Evolutionary conservation across 2,329 filamentous ascomycete species (phyloP).

Genomic region (Phialocephala subalpina): DNA sequence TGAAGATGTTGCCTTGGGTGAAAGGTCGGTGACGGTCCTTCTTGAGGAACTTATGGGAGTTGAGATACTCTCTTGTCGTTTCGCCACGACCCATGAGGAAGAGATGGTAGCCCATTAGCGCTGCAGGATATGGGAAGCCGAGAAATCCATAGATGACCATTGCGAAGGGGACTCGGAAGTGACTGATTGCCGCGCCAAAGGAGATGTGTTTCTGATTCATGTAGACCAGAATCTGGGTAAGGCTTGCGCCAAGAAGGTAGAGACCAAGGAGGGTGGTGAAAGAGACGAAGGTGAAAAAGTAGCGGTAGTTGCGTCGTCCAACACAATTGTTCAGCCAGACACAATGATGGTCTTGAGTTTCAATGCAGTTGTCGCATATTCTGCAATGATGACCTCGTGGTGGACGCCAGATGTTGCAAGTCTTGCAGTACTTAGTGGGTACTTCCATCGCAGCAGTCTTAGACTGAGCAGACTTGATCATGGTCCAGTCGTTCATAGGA

Average conservation of each 20-base stretch:
- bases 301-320: conserved; percentile 95
- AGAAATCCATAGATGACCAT: conserved; percentile 86
- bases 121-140: conserved; percentile 79
- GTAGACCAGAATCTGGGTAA: conserved; percentile 85
- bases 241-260: conserved; percentile 77
- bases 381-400: conserved; percentile 96
- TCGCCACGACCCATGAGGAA: conserved; percentile 92
- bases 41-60: conserved; percentile 93
- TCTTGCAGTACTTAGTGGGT: conserved; percentile 97
- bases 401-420: conserved; percentile 96
- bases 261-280: conserved; percentile 79
- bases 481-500: conserved; percentile 90
- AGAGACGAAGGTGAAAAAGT: conserved; percentile 92
- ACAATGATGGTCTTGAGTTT: conserved; percentile 97
- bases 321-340: conserved; percentile 99
- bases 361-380: conserved; percentile 95
- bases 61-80: conserved; percentile 95
- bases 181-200: conserved; percentile 72
- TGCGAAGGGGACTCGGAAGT: conserved; percentile 83
- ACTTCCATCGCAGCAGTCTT: conserved; percentile 92
- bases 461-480: conserved; percentile 81
- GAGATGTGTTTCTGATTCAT: conserved; percentile 66
- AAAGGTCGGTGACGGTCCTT: conserved; percentile 92
- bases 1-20: conserved; percentile 76
- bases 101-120: conserved; percentile 86